Percentiles rank a stretch among this genome's conserved stretches.
Evolutionary conservation across 306 rosid genomes (phyloP).

Genomic region (Spatholobus suberectus): DNA sequence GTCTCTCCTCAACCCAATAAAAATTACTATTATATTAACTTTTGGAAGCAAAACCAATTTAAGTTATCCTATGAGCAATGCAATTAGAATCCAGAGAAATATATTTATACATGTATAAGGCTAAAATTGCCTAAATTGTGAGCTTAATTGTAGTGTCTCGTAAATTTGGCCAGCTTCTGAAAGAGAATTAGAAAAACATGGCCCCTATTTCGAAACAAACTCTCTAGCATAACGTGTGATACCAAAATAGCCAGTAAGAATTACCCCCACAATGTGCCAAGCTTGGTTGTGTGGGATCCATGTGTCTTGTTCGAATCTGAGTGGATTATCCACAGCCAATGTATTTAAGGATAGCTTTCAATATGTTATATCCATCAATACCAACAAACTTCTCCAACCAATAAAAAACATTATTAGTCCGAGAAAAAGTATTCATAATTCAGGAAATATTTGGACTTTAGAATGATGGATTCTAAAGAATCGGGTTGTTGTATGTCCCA

Average conservation of each 20-base stretch:
- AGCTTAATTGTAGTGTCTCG: background rate
- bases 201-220: background rate
- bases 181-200: background rate
- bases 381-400: constrained; percentile 15
- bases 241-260: constrained; percentile 7
- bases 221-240: background rate
- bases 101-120: too few species aligned
- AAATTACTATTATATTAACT: background rate
- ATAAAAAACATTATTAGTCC: background rate
- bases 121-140: background rate
- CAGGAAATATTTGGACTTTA: background rate
- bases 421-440: background rate
- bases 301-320: background rate
- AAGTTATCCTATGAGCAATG: background rate
- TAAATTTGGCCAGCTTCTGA: background rate
- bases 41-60: background rate
- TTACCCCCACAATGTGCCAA: constrained; percentile 10
- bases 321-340: constrained; percentile 2
- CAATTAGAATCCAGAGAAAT: background rate
- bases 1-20: background rate
- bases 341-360: constrained; percentile 8
- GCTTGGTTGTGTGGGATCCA: constrained; percentile 23
- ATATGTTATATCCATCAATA: background rate
- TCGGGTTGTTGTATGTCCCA: constrained; percentile 4
- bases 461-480: constrained; percentile 24